These are phyloP conservation scores for Akanthomyces muscarius DNA, from an alignment of 2,329 filamentous ascomycete species.

Conservation along the genomic window DNA sequence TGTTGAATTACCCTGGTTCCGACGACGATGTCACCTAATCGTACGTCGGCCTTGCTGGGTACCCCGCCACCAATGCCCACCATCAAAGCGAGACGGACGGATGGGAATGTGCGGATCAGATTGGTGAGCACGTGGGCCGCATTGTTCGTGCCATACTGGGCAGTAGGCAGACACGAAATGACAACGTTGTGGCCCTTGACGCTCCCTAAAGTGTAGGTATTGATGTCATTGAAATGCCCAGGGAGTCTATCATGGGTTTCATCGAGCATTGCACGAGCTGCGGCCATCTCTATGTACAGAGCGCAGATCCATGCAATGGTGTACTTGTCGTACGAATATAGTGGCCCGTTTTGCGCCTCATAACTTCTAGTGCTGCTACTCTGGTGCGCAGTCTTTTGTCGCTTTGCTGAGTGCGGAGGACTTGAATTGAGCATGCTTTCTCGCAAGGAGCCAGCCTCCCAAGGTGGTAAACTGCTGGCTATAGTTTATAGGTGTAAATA, in stretches of 20 bases:
- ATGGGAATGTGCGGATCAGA: constrained; percentile 19
- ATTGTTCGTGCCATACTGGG: constrained; percentile 23
- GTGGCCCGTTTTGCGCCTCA: too few species aligned
- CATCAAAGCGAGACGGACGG: constrained; percentile 20
- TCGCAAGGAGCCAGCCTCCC: too few species aligned
- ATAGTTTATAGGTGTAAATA: too few species aligned
- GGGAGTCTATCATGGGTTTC: constrained; percentile 19
- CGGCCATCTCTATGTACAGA: constrained; percentile 25
- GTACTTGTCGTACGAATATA: constrained; percentile 19
- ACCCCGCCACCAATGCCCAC: constrained; percentile 19
- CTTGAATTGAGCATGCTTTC: too few species aligned
- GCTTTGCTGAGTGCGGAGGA: too few species aligned
- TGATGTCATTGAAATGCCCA: constrained; percentile 19
- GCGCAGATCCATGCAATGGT: constrained; percentile 33
- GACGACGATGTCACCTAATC: constrained; percentile 26
- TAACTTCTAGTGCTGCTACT: too few species aligned
- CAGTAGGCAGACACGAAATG: constrained; percentile 25
- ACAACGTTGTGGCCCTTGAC: constrained; percentile 25
- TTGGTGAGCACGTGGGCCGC: constrained; percentile 22
- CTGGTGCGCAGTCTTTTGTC: too few species aligned
- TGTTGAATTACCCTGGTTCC: constrained; percentile 26
- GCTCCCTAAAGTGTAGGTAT: constrained; percentile 24
- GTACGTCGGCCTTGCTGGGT: constrained; percentile 22
- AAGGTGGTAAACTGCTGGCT: too few species aligned
- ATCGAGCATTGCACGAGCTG: constrained; percentile 28